Conservation (phyloP, 192 early-diverging fungal species). For the Mortierella antarctica region DNA sequence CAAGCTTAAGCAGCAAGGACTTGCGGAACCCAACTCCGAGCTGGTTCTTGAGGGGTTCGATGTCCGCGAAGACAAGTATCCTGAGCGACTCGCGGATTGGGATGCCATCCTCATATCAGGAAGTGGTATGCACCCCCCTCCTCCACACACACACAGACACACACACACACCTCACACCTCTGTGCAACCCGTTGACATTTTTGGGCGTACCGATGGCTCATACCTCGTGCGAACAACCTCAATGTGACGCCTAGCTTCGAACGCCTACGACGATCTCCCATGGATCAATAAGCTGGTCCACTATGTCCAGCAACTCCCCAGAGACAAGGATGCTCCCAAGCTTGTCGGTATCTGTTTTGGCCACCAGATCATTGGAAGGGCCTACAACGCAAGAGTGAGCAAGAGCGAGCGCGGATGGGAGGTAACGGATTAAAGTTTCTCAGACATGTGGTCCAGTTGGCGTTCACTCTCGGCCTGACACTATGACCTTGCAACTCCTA, state of each 20-base stretch:
- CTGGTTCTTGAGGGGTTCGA: slow-evolving; percentile 57
- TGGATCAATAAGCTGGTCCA: slow-evolving; percentile 74
- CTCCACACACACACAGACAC: not conserved
- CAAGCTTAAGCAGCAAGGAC: slow-evolving; percentile 12
- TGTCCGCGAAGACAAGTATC: slow-evolving; percentile 50
- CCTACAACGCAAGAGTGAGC: slow-evolving; percentile 65
- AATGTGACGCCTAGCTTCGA: slow-evolving; percentile 43
- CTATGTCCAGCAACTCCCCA: slow-evolving; percentile 59
- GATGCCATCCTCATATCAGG: slow-evolving; percentile 68
- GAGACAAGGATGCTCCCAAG: slow-evolving; percentile 33
- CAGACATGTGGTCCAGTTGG: slow-evolving; percentile 3
- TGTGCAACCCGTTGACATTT: not conserved
- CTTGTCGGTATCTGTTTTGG: slow-evolving; percentile 86
- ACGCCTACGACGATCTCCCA: slow-evolving; percentile 70
- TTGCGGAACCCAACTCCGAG: slow-evolving; percentile 23
- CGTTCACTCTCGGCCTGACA: not conserved
- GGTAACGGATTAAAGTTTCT: slow-evolving; percentile 49
- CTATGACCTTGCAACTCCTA: slow-evolving; percentile 1
- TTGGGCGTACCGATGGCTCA: not conserved
- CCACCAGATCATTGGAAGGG: slow-evolving; percentile 83
- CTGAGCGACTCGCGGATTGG: slow-evolving; percentile 45
- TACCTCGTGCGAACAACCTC: not conserved
- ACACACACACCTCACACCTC: not conserved
- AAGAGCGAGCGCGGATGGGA: slow-evolving; percentile 82
- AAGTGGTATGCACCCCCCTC: slow-evolving; percentile 53